Percentiles rank a stretch among this genome's conserved stretches.
phyloP scores from a whole-genome alignment of 2,329 filamentous ascomycete species.

The Verticillium tricorpus region DNA sequence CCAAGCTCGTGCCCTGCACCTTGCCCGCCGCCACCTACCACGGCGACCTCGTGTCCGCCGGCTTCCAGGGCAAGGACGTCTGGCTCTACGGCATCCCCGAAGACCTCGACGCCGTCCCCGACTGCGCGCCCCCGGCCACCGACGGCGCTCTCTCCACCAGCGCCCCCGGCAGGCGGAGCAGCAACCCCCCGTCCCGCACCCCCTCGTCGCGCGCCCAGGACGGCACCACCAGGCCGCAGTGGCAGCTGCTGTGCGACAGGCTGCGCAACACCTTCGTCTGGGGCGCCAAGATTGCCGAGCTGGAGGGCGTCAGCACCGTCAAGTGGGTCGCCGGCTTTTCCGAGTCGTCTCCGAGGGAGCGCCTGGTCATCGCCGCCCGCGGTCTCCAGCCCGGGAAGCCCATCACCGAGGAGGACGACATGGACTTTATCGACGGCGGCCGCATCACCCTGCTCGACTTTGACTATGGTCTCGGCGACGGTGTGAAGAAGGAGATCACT shows the following conservation, averaged over 20 bases:
- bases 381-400: slow-evolving; percentile 58
- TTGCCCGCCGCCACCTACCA: slow-evolving; percentile 63
- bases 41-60: slow-evolving; percentile 69
- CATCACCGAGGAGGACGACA: slow-evolving; percentile 63
- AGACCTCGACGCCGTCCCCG: slow-evolving; percentile 60
- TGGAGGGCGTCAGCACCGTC: slow-evolving; percentile 62
- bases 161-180: slow-evolving; percentile 30
- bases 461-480: slow-evolving; percentile 55
- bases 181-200: slow-evolving; percentile 35
- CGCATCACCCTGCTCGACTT: slow-evolving; percentile 72
- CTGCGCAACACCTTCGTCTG: slow-evolving; percentile 65
- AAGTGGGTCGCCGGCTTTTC: slow-evolving; percentile 64
- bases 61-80: slow-evolving; percentile 66
- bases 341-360: slow-evolving; percentile 43
- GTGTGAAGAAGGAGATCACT: slow-evolving; percentile 51
- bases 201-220: slow-evolving; percentile 31
- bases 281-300: slow-evolving; percentile 60
- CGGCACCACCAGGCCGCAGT: slow-evolving; percentile 45
- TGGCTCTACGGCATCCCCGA: slow-evolving; percentile 79
- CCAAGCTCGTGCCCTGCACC: slow-evolving; percentile 63
- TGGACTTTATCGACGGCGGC: slow-evolving; percentile 74
- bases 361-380: slow-evolving; percentile 66
- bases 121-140: slow-evolving; percentile 24
- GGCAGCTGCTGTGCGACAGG: slow-evolving; percentile 66
- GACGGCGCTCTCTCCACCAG: slow-evolving; percentile 20